phyloP scores from a whole-genome alignment of 257 asterid species.

The Ballota nigra region DNA sequence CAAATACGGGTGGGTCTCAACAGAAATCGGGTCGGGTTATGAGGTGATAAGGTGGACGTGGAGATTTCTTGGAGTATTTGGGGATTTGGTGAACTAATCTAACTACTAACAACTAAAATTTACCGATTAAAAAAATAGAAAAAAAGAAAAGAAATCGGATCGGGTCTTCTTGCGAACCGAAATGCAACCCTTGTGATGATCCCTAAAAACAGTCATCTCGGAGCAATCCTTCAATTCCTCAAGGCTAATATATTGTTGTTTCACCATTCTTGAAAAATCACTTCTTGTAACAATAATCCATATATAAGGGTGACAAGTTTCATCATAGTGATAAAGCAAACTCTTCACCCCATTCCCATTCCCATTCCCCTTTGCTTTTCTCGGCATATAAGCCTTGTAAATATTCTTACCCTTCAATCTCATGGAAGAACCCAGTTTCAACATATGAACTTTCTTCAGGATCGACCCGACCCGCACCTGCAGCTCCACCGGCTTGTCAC shows the following conservation, averaged over 20 bases:
- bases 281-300: constrained; percentile 76
- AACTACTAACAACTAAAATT: too few species aligned
- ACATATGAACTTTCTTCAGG: constrained; percentile 60
- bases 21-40: constrained; percentile 60
- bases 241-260: constrained; percentile 81
- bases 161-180: constrained; percentile 71
- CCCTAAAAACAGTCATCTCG: constrained; percentile 70
- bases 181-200: constrained; percentile 71
- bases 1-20: too few species aligned
- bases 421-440: constrained; percentile 81
- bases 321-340: constrained; percentile 72
- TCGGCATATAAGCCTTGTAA: constrained; percentile 84
- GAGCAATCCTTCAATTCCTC: constrained; percentile 76
- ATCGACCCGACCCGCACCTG: constrained; percentile 79
- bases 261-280: constrained; percentile 78
- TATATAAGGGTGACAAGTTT: constrained; percentile 85
- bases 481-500: constrained; percentile 62
- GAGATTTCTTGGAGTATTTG: too few species aligned
- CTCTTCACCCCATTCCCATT: constrained; percentile 48
- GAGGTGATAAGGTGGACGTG: too few species aligned
- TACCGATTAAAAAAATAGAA: too few species aligned
- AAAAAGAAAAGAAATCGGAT: too few species aligned
- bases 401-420: constrained; percentile 69
- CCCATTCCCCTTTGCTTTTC: constrained; percentile 27
- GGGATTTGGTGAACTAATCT: too few species aligned